Conservation (phyloP, 176 grass and related monocot genomes). For the Oryza punctata region DNA sequence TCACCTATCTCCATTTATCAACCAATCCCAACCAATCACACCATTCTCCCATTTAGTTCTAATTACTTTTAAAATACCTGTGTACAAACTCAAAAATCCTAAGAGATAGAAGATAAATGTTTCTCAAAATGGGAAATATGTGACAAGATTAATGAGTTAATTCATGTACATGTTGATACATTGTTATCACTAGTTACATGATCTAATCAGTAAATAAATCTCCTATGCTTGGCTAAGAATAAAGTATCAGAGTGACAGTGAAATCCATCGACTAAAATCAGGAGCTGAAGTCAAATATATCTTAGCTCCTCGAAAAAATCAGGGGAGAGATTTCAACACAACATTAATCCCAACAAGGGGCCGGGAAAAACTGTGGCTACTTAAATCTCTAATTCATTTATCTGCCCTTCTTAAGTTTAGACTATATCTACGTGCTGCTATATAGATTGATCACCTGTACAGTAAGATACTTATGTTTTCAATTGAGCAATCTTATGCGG, state of each 20-base stretch:
- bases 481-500: slow-evolving; percentile 37
- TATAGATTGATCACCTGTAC: not conserved
- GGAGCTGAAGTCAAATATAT: slow-evolving; percentile 11
- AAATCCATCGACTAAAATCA: slow-evolving; percentile 6
- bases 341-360: not conserved
- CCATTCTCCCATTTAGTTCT: too few relatives aligned
- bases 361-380: not conserved
- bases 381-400: not conserved
- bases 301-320: slow-evolving; percentile 11
- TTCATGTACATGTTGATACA: not conserved
- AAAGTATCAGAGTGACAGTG: not conserved
- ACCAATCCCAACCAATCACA: too few relatives aligned
- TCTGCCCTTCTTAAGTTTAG: not conserved
- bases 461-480: slow-evolving; percentile 21
- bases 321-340: slow-evolving; percentile 17
- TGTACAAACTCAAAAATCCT: too few relatives aligned
- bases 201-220: not conserved
- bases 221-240: not conserved
- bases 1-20: too few relatives aligned
- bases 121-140: not conserved
- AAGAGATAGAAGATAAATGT: too few relatives aligned
- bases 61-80: too few relatives aligned
- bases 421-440: not conserved
- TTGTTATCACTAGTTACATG: not conserved
- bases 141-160: not conserved